Evolutionary conservation across 192 early-diverging fungal genomes (phyloP).

Genomic region (Umbelopsis isabellina): DNA sequence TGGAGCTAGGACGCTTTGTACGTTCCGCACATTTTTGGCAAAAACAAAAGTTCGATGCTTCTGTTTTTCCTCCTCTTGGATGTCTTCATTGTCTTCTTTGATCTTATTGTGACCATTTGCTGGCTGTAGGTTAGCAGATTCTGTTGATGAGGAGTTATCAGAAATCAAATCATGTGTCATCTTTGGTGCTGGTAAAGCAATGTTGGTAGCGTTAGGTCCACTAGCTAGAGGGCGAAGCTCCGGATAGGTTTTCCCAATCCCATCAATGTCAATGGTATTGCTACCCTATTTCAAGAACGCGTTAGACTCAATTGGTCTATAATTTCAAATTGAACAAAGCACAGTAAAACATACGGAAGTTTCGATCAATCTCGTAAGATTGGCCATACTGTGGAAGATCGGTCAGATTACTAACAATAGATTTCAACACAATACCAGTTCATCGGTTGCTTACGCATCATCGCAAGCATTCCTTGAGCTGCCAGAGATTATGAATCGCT

Average conservation of each 20-base stretch:
- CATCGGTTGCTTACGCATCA: constrained; percentile 1
- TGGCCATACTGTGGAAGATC: background rate
- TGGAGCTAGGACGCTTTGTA: background rate
- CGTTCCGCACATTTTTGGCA: constrained; percentile 1
- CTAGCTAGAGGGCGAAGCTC: no score
- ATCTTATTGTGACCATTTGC: background rate
- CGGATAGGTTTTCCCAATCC: no score
- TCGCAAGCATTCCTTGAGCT: background rate
- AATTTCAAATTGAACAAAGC: background rate
- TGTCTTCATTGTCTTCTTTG: background rate
- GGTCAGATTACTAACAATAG: background rate
- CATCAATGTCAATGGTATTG: background rate
- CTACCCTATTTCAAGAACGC: background rate
- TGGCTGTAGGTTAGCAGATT: background rate
- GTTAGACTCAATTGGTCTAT: background rate
- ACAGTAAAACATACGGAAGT: background rate
- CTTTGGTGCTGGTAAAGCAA: no score
- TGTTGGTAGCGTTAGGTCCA: no score
- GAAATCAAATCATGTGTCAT: background rate
- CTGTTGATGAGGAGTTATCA: background rate
- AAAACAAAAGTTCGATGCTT: background rate
- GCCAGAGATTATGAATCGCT: constrained; percentile 11
- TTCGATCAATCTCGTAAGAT: constrained; percentile 10
- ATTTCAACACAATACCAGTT: no score
- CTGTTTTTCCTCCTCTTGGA: background rate